Evolutionary conservation across 768 basidiomycete genomes (phyloP).

Genomic region (Serendipita sp.): DNA sequence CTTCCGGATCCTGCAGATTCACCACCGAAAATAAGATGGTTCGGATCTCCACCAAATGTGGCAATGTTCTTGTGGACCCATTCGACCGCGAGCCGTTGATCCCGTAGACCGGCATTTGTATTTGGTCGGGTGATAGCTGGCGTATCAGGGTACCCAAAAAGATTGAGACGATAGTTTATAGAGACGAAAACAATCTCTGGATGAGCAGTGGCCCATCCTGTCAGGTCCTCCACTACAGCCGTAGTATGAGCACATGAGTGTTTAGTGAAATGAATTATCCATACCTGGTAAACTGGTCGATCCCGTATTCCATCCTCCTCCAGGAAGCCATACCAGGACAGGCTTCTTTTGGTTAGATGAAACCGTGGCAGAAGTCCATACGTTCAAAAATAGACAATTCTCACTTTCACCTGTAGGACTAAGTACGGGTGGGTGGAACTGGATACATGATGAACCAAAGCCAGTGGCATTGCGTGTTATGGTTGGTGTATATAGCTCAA

Average conservation of each 20-base stretch:
- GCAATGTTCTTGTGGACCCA: no score
- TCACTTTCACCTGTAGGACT: conserved; percentile 16
- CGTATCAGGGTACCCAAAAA: no score
- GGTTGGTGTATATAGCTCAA: conserved; percentile 21
- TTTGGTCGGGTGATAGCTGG: no score
- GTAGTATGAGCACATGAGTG: background rate
- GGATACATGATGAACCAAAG: conserved; percentile 16
- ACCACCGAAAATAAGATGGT: no score
- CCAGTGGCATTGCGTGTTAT: conserved; percentile 11
- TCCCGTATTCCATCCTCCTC: background rate
- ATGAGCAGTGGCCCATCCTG: no score
- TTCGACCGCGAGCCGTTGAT: no score
- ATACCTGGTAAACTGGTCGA: background rate
- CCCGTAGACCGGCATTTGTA: no score
- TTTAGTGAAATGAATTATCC: background rate
- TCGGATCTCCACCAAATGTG: no score
- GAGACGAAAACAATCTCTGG: no score
- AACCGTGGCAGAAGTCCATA: conserved; percentile 14
- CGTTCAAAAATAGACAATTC: conserved; percentile 15
- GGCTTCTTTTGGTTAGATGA: conserved; percentile 14
- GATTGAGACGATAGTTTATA: no score
- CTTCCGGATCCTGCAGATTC: no score
- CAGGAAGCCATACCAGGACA: conserved; percentile 12
- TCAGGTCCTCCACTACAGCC: no score
- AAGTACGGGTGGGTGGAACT: conserved; percentile 13